These are phyloP conservation scores for Kurtzmaniella cleridarum DNA, from an alignment of 805 yeast species.

Conservation along the genomic window DNA sequence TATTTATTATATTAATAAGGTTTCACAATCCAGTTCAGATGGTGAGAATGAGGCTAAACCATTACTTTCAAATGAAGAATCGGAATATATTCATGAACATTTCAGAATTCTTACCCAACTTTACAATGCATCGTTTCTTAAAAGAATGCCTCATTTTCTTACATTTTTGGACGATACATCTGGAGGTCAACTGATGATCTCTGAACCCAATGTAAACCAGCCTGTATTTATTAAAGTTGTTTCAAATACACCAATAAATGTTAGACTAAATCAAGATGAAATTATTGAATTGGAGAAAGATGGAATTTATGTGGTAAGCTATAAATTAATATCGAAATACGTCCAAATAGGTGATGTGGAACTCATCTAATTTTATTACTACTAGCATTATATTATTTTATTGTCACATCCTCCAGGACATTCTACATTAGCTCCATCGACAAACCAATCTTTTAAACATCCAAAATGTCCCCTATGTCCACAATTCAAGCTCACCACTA, in stretches of 20 bases:
- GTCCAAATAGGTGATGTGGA: slow-evolving; percentile 33
- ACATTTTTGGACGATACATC: slow-evolving; percentile 73
- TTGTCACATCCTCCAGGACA: slow-evolving; percentile 78
- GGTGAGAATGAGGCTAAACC: slow-evolving; percentile 5
- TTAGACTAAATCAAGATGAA: slow-evolving; percentile 33
- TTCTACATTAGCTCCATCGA: slow-evolving; percentile 53
- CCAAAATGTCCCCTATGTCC: slow-evolving; percentile 86
- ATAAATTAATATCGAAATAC: slow-evolving; percentile 37
- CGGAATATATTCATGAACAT: slow-evolving; percentile 63
- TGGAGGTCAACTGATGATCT: slow-evolving; percentile 63
- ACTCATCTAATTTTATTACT: slow-evolving; percentile 19
- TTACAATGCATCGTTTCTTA: slow-evolving; percentile 62
- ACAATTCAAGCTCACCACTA: slow-evolving; percentile 56
- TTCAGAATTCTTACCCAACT: slow-evolving; percentile 57
- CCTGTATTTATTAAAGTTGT: slow-evolving; percentile 70
- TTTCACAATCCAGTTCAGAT: slow-evolving; percentile 15
- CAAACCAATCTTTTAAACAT: slow-evolving; percentile 75
- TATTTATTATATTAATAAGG: slow-evolving; percentile 46
- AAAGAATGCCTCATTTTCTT: slow-evolving; percentile 59
- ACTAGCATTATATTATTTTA: slow-evolving; percentile 6
- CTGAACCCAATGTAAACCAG: slow-evolving; percentile 65
- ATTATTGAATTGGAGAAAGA: slow-evolving; percentile 52
- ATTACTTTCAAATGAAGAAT: slow-evolving; percentile 53
- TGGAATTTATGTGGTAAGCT: slow-evolving; percentile 75
- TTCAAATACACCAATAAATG: slow-evolving; percentile 19